Base-by-base conservation (phyloP, 2,329 filamentous ascomycete genomes). In the Tolypocladium tundrense region DNA sequence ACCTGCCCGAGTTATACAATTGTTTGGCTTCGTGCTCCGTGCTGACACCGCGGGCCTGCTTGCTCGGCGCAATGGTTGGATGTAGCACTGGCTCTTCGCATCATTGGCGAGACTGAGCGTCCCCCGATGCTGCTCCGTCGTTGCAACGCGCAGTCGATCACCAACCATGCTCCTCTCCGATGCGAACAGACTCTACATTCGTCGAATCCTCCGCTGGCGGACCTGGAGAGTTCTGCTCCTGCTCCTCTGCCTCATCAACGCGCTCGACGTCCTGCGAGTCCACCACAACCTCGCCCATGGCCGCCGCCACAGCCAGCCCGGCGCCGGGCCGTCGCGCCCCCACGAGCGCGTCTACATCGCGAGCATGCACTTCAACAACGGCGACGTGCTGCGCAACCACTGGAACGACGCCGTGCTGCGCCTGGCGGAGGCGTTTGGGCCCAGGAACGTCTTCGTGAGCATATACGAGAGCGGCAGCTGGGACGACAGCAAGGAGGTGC, bases 401-500 rank as follows among this genome's bases (percentile, higher is more conserved):
- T 90, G 87, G 87, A 84, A 79, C 61, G 70, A 77, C 7, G 84
- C 83, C 0, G 73, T 90, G 3, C 59, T 87, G 8, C 73, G 79
- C 2, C 72, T 90, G 24, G 77, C 81, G 6, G 72, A 78, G 52
- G 72, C 75, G 7, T 72, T 89, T 4, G 87, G 87, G 0, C 71
- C 79, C 0, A 75, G 83, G 3, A 88, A 89, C 66, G 81, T 90
- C 2, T 90, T 81, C 66, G 79, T 91, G 45, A 84, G 82, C 60
- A 78, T 90, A 37, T 80, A 82, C 59, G 87, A 90, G 69, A 87
- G 83, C 64, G 87, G 87, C 6, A 88, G 84, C 66, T 85, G 80
- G 73, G 88, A 90, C 67, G 76, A 85, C 59, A 88, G 82, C 21
- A 89, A 89, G 69, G 78, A 73, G 19, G 81, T 80, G 8, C 71